Evolutionary conservation across 768 basidiomycete species (phyloP), one percentile per base, ranked within the genome.

Genomic region (Paxillus involutus): DNA sequence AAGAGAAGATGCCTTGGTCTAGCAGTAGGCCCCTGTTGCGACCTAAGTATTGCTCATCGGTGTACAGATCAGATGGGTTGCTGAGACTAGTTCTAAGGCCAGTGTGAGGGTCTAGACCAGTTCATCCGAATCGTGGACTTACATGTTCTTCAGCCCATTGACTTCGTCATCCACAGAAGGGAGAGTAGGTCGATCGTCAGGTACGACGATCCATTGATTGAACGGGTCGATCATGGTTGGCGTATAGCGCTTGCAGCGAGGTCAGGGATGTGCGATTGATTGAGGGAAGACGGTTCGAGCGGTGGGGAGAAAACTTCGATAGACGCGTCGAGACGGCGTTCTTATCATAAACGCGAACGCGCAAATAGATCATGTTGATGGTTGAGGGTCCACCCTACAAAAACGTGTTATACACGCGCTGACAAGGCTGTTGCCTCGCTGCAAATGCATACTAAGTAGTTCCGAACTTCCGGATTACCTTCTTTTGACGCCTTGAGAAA

Each of bases 321-420:
- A 58, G 56, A 51, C 58, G 61, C 70, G 39, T 45, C 47, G 42
- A 32, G 11, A 52, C 43, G 56, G 47, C 26, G 49, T 69, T 71
- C 70, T 70, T 70, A 70, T 70, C 68, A 39, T 47, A 50, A 44
- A 60, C 51, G 6, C 36, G 52, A 60, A 49, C 42, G 33, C 51
- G 39, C 42, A 64, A 55, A 64, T 59, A 66, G 59, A 62, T 56
- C 39, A 32, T 70, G 59, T 70, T 70, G 49, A 69, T 55, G 49
- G 58, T 66, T 68, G 68, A 49, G 70, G 70, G 68, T 72, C 68
- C 68, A 67, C 66, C 65, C 64, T 66, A 69, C 12, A 61, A 68
- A 67, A 69, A 72, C 68, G 68, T 70, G 68, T 71, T 62, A 44
- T 52, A 59, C 68, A 70, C 64, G 68, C 66, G 68, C 51, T 57